Evolutionary conservation across 345 rosid species (phyloP).

Genomic region (Pugionium dolabratum): DNA sequence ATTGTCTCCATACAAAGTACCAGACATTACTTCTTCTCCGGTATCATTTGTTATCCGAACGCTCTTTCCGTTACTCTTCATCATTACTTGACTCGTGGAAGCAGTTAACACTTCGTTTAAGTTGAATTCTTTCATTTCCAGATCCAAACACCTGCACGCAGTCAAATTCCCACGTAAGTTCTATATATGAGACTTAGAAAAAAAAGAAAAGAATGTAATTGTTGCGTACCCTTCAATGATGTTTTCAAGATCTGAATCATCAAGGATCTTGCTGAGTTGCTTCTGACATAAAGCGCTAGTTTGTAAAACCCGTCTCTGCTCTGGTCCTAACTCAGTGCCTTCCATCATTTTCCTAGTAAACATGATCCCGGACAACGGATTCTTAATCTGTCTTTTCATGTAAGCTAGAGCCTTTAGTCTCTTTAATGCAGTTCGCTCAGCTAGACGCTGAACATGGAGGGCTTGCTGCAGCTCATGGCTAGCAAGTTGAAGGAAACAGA

Average conservation of each 20-base stretch:
- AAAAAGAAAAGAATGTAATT: background rate
- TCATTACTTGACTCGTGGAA: constrained; percentile 71
- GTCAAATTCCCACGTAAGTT: constrained; percentile 11
- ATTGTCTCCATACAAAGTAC: constrained; percentile 54
- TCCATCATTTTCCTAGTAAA: constrained; percentile 80
- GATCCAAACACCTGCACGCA: constrained; percentile 64
- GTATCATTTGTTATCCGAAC: constrained; percentile 56
- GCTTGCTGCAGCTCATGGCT: constrained; percentile 93
- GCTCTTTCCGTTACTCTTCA: constrained; percentile 62
- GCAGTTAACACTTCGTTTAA: constrained; percentile 57
- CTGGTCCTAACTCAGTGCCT: constrained; percentile 65
- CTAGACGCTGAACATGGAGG: constrained; percentile 75
- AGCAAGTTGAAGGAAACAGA: constrained; percentile 96
- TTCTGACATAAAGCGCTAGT: constrained; percentile 81
- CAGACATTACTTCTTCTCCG: constrained; percentile 44
- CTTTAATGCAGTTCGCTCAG: constrained; percentile 78
- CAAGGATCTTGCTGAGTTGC: constrained; percentile 79
- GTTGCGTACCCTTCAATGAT: constrained; percentile 75
- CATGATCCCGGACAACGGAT: constrained; percentile 77
- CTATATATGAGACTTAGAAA: background rate
- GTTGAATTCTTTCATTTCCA: constrained; percentile 76
- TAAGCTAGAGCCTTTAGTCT: constrained; percentile 76
- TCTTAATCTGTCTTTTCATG: constrained; percentile 74
- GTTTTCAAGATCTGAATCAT: constrained; percentile 81
- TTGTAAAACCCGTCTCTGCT: constrained; percentile 65